phyloP scores from a whole-genome alignment of 2,329 filamentous ascomycete genomes.

The Pyrenochaeta sp. region DNA sequence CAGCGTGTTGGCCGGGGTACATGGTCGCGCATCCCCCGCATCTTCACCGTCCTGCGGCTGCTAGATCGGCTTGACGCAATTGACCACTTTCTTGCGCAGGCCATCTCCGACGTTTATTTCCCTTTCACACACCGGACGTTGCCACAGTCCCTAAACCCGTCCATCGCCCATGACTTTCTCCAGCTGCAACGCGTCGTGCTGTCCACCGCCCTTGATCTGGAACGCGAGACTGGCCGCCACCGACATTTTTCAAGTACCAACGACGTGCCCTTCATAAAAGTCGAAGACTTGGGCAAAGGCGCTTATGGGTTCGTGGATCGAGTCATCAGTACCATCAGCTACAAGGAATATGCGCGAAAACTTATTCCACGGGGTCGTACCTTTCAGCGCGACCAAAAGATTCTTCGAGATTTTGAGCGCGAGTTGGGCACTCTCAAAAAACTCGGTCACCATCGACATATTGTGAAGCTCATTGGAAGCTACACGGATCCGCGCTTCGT shows the following conservation, averaged over 20 bases:
- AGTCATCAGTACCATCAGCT: constrained; percentile 26
- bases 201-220: constrained; percentile 13
- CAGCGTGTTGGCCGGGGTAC: constrained; percentile 4
- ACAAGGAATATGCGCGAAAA: constrained; percentile 33
- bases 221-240: constrained; percentile 10
- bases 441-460: constrained; percentile 19
- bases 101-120: constrained; percentile 13
- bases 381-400: constrained; percentile 14
- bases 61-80: constrained; percentile 15
- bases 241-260: constrained; percentile 13
- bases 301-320: constrained; percentile 27
- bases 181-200: constrained; percentile 18
- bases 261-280: constrained; percentile 16
- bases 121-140: constrained; percentile 16
- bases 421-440: constrained; percentile 23
- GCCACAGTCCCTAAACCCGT: constrained; percentile 8
- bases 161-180: constrained; percentile 14
- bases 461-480: constrained; percentile 31
- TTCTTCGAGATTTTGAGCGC: constrained; percentile 14
- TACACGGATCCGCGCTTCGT: constrained; percentile 42
- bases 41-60: constrained; percentile 20
- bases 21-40: constrained; percentile 21
- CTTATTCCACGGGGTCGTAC: constrained; percentile 18
- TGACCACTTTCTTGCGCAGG: constrained; percentile 16
- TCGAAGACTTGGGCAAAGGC: constrained; percentile 24